These are phyloP conservation scores for Diaporthe batatas DNA, from an alignment of 2,329 filamentous ascomycete genomes.

Conservation along the genomic window DNA sequence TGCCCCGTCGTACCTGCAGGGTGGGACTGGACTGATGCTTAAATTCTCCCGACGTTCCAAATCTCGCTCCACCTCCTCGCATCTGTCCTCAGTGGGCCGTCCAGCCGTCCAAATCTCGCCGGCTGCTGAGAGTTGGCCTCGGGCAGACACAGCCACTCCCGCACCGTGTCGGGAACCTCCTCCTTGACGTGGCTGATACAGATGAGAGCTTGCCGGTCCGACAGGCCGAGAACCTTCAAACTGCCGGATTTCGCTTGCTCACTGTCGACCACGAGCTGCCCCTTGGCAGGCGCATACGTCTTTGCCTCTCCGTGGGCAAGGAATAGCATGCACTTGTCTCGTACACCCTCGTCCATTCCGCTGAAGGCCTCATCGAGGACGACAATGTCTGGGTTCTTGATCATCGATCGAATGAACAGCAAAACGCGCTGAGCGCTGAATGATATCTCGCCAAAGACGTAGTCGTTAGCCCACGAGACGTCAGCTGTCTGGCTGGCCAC, in stretches of 20 bases:
- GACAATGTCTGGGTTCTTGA: constrained; percentile 85
- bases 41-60: constrained; percentile 62
- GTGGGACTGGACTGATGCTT: constrained; percentile 19
- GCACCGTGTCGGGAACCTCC: constrained; percentile 86
- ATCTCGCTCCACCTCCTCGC: constrained; percentile 74
- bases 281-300: constrained; percentile 50
- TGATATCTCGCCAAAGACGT: constrained; percentile 79
- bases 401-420: constrained; percentile 84
- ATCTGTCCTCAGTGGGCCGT: constrained; percentile 71
- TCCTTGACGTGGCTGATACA: constrained; percentile 92
- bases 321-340: constrained; percentile 90
- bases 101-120: constrained; percentile 74
- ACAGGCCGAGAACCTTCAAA: constrained; percentile 72
- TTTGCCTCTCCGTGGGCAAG: constrained; percentile 74
- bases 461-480: constrained; percentile 74
- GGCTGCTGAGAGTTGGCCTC: constrained; percentile 74
- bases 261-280: constrained; percentile 57
- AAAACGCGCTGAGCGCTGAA: constrained; percentile 88
- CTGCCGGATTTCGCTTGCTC: constrained; percentile 58
- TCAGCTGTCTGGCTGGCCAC: constrained; percentile 44
- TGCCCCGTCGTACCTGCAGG: not conserved
- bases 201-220: constrained; percentile 82
- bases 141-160: constrained; percentile 89
- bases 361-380: constrained; percentile 91
- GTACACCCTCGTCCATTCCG: constrained; percentile 82